phyloP scores from a whole-genome alignment of 352 stramenopile genomes.

The Phytophthora pini region DNA sequence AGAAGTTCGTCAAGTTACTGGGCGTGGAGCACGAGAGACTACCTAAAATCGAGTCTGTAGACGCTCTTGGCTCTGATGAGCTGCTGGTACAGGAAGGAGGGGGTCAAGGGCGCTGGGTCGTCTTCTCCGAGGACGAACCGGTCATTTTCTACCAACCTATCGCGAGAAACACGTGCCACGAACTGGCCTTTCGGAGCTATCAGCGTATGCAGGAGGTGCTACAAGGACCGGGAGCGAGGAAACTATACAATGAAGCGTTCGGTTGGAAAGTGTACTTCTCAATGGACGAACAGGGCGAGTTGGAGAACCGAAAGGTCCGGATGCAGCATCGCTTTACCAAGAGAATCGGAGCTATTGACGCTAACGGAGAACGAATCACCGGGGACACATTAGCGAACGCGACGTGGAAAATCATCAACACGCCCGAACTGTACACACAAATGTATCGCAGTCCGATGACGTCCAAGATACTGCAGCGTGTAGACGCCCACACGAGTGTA shows the following conservation, averaged over 20 bases:
- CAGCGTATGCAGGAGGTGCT: conserved; percentile 34
- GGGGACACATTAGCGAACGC: conserved; percentile 36
- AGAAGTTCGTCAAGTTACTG: conserved; percentile 34
- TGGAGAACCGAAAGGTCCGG: conserved; percentile 8
- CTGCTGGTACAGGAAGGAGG: conserved; percentile 21
- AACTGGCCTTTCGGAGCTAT: conserved; percentile 32
- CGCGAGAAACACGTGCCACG: conserved; percentile 21
- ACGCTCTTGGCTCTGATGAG: conserved; percentile 14
- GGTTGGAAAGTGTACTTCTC: conserved; percentile 43
- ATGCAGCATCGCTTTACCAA: conserved; percentile 53
- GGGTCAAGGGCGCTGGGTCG: conserved; percentile 23
- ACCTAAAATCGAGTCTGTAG: background rate
- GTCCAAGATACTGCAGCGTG: conserved; percentile 47
- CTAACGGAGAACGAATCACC: conserved; percentile 35
- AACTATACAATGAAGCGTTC: conserved; percentile 39
- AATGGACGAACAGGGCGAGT: conserved; percentile 21
- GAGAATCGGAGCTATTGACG: conserved; percentile 31
- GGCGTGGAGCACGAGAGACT: conserved; percentile 30
- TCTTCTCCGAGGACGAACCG: conserved; percentile 33
- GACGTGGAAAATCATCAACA: conserved; percentile 49
- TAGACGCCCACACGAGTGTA: conserved; percentile 48
- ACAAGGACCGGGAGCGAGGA: conserved; percentile 22
- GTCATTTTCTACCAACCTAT: conserved; percentile 40
- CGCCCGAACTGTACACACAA: conserved; percentile 42
- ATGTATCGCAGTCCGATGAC: conserved; percentile 50